Evolutionary conservation across 495 filamentous ascomycete species (phyloP), one percentile per base, ranked within the genome.

Genomic region (Apiosordaria backusii): DNA sequence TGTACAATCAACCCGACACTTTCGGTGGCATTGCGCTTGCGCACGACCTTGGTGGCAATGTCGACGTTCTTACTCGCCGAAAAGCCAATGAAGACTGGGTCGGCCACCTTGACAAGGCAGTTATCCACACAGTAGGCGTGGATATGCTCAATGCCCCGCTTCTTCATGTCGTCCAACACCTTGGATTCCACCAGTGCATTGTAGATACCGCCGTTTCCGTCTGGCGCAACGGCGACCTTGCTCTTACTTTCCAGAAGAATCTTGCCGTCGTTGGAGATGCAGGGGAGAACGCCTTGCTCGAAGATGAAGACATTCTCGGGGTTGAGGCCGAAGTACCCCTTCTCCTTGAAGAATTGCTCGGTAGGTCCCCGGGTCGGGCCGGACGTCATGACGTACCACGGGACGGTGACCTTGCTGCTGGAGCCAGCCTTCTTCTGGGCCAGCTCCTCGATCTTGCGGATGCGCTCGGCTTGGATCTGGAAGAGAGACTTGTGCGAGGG

Each of bases 321-420:
- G 57, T 88, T 79, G 60, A 99, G 80, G 1, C 96, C 94, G 75
- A 99, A 99, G 78, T 92, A 97, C 25, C 86, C 85, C 79, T 97
- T 82, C 75, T 96, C 81, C 78, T 90, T 81, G 78, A 99, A 99
- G 82, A 93, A 99, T 63, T 89, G 84, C 84, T 97, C 91, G 7
- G 95, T 99, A 10, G 93, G 90, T 62, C 87, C 86, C 69, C 93
- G 86, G 15, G 95, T 99, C n/a, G 95, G 96, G 10, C 95, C 95
- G 71, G 92, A 96, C 67, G 95, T 99, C 95, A 99, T 99, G 73
- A 99, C 90, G 80, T 98, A 99, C 95, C 95, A 99, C 6, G 95
- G 96, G 29, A 99, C 88, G 7, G 89, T 85, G 29, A 90, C 89
- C 65, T 85, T 83, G 69, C 81, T 74, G 69, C 81, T 74, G 27